Evolutionary conservation across 805 yeast genomes (phyloP).

Genomic region (Dipodascopsis uninucleata): DNA sequence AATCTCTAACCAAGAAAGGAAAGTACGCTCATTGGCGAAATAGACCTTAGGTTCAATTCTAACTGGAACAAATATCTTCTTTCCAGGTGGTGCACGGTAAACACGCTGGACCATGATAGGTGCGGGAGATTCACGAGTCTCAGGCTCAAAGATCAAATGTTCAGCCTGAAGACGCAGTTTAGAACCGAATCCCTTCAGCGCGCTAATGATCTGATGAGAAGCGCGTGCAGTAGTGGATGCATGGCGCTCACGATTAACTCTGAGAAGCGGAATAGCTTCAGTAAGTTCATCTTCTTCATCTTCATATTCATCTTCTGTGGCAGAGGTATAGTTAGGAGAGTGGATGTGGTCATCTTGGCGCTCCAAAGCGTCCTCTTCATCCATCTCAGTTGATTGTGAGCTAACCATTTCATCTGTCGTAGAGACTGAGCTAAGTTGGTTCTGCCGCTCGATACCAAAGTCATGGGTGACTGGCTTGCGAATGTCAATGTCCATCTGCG

Average conservation of each 20-base stretch:
- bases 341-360: conserved; percentile 26
- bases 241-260: conserved; percentile 11
- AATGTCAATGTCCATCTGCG: conserved; percentile 94
- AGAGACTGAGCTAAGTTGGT: conserved; percentile 26
- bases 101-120: conserved; percentile 12
- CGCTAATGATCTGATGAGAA: conserved; percentile 18
- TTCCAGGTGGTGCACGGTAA: conserved; percentile 59
- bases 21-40: conserved; percentile 96
- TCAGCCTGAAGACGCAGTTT: conserved; percentile 17
- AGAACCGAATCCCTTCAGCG: conserved; percentile 11
- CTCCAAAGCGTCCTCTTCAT: conserved; percentile 39
- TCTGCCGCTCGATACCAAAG: conserved; percentile 60
- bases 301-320: conserved; percentile 5
- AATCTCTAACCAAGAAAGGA: conserved; percentile 87
- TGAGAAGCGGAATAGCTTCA: conserved; percentile 30
- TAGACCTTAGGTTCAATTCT: conserved; percentile 98
- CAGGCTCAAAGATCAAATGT: conserved; percentile 16
- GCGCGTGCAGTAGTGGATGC: conserved; percentile 8
- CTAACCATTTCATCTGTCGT: conserved; percentile 31
- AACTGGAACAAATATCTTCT: conserved; percentile 85
- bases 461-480: conserved; percentile 73
- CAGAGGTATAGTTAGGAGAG: too few relatives aligned
- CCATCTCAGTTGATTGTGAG: conserved; percentile 35
- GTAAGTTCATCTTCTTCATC: conserved; percentile 29
- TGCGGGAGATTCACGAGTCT: conserved; percentile 1